Base-by-base conservation (phyloP, 306 rosid species). In the Citrullus colocynthis region DNA sequence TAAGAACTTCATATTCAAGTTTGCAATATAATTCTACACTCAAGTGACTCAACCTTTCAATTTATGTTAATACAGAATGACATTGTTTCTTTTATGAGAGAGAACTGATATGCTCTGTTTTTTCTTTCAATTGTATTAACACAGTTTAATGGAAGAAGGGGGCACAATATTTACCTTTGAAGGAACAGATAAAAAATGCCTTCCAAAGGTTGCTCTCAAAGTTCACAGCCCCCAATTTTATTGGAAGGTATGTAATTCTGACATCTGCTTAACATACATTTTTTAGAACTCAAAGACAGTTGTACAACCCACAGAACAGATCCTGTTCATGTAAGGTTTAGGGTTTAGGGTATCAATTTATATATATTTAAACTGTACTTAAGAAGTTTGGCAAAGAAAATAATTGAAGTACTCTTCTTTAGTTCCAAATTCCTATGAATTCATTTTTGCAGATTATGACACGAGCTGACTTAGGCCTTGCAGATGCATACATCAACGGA, bases 401-500 rank as follows among this genome's bases (percentile, higher is more conserved):
- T 36, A 37, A 70, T 6, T 70, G 28, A 42, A 42, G 48, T 42
- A 24, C 48, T 42, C 57, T 70, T 12, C 75, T 48, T 72, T 14
- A 7, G 42, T 49, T 72, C 76, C 39, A 48, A 71, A 71, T 2
- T 72, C 7, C 32, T 12, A 18, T 34, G 61, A 61, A 78, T 18
- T 67, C 4, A 80, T 75, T 65, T 76, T 84, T 52, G 75, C 92
- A 93, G 98, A 85, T 91, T 61, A 90, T 87, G 90, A 87, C 98
- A 34, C 97, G 79, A 72, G 97, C 98, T 44, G 98, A 93, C 84
- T 87, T 93, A 86, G 98, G 97, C 89, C 88, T 93, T 39, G 98
- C 97, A 18, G 97, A 91, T 84, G 96, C 98, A 64, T 93, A 88
- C 80, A 89, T 91, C 65, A 88, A 90, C 16, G 96, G 97, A 21